Conservation (phyloP, 2,329 filamentous ascomycete genomes). For the Ophiocordyceps sinensis region DNA sequence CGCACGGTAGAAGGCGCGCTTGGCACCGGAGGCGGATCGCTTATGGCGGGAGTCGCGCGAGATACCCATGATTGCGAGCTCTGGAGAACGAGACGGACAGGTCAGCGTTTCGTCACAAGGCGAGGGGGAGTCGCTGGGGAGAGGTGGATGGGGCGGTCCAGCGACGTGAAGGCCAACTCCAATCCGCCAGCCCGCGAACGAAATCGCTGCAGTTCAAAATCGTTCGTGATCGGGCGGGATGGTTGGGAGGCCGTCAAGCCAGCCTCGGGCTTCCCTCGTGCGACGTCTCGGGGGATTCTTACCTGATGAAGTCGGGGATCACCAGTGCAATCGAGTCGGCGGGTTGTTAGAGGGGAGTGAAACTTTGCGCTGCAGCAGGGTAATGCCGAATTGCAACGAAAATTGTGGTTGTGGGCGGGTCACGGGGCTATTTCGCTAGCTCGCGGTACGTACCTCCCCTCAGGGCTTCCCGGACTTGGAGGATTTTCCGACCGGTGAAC, state of each 20-base stretch:
- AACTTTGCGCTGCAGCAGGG: constrained; percentile 18
- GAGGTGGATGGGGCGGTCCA: no score
- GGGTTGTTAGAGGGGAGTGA: constrained; percentile 19
- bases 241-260: not conserved
- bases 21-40: constrained; percentile 97
- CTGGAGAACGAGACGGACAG: constrained; percentile 23
- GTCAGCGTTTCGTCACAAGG: constrained; percentile 4
- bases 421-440: constrained; percentile 17
- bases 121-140: not conserved
- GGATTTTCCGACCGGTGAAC: not conserved
- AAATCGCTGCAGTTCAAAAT: no score
- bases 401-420: constrained; percentile 28
- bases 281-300: constrained; percentile 12
- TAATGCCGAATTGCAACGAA: constrained; percentile 18
- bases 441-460: constrained; percentile 15
- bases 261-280: not conserved
- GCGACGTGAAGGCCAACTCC: no score
- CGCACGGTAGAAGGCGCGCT: constrained; percentile 84
- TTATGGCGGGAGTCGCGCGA: constrained; percentile 99
- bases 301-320: constrained; percentile 33
- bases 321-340: constrained; percentile 34
- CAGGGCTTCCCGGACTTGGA: constrained; percentile 8
- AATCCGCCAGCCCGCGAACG: no score
- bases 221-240: no score
- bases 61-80: constrained; percentile 92